Evolutionary conservation across 2,329 filamentous ascomycete species (phyloP).

Genomic region (Colletotrichum tropicicola): DNA sequence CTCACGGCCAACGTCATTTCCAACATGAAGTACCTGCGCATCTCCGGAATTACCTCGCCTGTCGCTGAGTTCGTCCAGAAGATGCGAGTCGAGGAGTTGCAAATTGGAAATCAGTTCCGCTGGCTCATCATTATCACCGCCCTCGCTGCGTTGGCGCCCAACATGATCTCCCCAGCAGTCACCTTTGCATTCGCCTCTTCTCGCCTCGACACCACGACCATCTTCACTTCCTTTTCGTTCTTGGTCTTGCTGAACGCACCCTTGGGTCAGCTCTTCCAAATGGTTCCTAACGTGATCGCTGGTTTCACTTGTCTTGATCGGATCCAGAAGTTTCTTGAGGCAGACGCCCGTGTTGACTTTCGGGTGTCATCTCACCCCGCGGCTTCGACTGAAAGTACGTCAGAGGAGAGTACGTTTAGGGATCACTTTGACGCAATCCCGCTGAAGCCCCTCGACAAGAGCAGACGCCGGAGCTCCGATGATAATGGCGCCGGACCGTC

Average conservation of each 20-base stretch:
- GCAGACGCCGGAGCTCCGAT: not conserved
- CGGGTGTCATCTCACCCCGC: slow-evolving; percentile 26
- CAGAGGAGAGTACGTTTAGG: slow-evolving; percentile 24
- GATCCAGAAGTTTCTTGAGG: slow-evolving; percentile 48
- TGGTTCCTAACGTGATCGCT: slow-evolving; percentile 40
- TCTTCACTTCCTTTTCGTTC: slow-evolving; percentile 44
- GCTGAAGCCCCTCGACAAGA: not conserved
- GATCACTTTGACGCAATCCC: slow-evolving; percentile 11
- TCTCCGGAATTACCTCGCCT: slow-evolving; percentile 41
- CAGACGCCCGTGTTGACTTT: slow-evolving; percentile 35
- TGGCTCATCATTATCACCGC: slow-evolving; percentile 37
- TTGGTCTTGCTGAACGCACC: slow-evolving; percentile 44
- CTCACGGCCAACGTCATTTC: slow-evolving; percentile 34
- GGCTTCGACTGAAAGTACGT: not conserved
- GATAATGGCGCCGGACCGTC: not conserved
- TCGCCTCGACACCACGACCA: slow-evolving; percentile 35
- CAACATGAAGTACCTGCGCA: slow-evolving; percentile 38
- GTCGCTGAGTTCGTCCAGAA: slow-evolving; percentile 35
- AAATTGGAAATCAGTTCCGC: slow-evolving; percentile 33
- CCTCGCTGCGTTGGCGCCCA: slow-evolving; percentile 43
- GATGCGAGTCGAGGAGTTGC: slow-evolving; percentile 36
- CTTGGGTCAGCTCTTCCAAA: slow-evolving; percentile 41
- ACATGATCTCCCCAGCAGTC: slow-evolving; percentile 45
- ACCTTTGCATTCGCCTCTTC: slow-evolving; percentile 39
- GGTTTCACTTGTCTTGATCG: slow-evolving; percentile 43